phyloP scores from a whole-genome alignment of 805 yeast genomes.

The Hanseniaspora guilliermondii region DNA sequence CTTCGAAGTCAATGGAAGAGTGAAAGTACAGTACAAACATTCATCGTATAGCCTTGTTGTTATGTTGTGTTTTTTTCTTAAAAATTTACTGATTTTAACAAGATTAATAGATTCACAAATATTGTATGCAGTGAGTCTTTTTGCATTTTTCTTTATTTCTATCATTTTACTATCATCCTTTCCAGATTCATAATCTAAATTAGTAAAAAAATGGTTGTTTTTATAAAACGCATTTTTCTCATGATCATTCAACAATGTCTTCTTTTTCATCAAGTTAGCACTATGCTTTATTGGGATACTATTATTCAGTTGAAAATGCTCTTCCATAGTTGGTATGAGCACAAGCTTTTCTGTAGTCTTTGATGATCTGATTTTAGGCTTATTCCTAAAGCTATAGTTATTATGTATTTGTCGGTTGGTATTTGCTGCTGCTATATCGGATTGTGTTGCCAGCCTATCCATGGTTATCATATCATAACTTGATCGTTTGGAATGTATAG shows the following conservation, averaged over 20 bases:
- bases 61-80: constrained; percentile 62
- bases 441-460: constrained; percentile 16
- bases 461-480: constrained; percentile 14
- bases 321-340: constrained; percentile 47
- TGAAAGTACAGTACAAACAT: constrained; percentile 56
- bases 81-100: constrained; percentile 47
- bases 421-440: constrained; percentile 34
- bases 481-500: not conserved
- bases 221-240: not conserved
- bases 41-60: constrained; percentile 83
- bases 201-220: constrained; percentile 17
- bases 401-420: constrained; percentile 2
- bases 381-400: constrained; percentile 4
- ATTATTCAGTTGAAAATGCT: constrained; percentile 15
- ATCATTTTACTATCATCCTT: constrained; percentile 24
- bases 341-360: constrained; percentile 79
- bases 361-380: constrained; percentile 55
- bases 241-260: not conserved
- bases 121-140: constrained; percentile 79
- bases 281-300: not conserved
- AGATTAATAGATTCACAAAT: constrained; percentile 74
- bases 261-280: not conserved
- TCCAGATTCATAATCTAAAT: constrained; percentile 43
- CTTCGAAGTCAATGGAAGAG: constrained; percentile 79
- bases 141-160: not conserved